These are phyloP conservation scores for Backusella parvicylindrica DNA, from an alignment of 192 early-diverging fungal genomes.

Conservation along the genomic window DNA sequence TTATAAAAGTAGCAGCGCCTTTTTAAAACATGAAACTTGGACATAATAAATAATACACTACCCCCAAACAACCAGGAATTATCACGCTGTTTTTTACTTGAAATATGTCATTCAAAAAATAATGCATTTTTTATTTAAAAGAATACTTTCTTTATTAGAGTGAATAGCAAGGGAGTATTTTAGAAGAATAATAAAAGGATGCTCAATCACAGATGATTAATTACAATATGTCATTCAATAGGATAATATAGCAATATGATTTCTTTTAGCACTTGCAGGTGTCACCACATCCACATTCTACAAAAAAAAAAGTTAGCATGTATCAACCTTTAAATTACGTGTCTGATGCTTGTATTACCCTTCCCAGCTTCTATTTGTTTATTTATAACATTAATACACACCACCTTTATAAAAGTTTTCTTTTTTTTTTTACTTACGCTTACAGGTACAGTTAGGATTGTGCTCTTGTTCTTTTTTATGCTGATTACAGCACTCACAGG, in stretches of 20 bases:
- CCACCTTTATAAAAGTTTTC: background rate
- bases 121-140: background rate
- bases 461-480: conserved; percentile 8
- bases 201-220: background rate
- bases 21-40: too few species aligned
- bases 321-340: background rate
- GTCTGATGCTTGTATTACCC: background rate
- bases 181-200: too few species aligned
- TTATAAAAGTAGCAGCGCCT: too few species aligned
- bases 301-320: too few species aligned
- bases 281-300: conserved; percentile 4
- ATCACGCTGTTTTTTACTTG: too few species aligned
- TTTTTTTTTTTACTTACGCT: background rate
- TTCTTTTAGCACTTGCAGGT: conserved; percentile 4
- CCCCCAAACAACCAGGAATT: too few species aligned
- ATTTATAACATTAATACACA: background rate
- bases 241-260: background rate
- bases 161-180: background rate
- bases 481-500: background rate
- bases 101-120: too few species aligned
- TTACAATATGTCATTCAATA: background rate
- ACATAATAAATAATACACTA: too few species aligned
- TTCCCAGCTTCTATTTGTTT: background rate
- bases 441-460: background rate
- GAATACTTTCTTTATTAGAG: background rate